These are phyloP conservation scores for Roridomyces roridus DNA, from an alignment of 768 basidiomycete genomes.

Conservation along the genomic window DNA sequence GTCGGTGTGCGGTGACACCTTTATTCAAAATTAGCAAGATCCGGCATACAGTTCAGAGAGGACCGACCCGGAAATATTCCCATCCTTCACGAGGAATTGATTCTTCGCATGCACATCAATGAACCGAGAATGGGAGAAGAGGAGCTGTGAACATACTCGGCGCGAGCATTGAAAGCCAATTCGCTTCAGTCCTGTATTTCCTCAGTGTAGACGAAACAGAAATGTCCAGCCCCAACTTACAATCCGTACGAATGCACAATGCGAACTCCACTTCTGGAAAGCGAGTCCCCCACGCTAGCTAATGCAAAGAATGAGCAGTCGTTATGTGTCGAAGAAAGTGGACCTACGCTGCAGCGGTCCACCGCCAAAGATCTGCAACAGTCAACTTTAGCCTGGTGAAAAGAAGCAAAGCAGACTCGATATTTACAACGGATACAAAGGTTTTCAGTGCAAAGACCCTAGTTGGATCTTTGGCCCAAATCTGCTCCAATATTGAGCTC, in stretches of 20 bases:
- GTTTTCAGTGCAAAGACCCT: background rate
- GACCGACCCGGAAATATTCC: no score
- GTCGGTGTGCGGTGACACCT: constrained; percentile 3
- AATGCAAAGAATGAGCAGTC: constrained; percentile 23
- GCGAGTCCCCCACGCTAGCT: constrained; percentile 34
- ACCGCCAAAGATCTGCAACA: background rate
- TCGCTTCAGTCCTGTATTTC: background rate
- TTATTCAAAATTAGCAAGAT: no score
- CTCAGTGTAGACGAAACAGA: no score
- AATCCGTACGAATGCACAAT: constrained; percentile 18
- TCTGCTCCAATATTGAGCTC: background rate
- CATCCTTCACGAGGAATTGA: background rate
- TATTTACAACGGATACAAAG: no score
- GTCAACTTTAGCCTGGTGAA: no score
- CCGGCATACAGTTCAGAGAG: no score
- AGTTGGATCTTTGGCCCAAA: background rate
- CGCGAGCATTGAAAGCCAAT: background rate
- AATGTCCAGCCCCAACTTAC: no score
- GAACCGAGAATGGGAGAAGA: background rate
- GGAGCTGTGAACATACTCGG: background rate
- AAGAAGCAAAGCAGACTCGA: no score
- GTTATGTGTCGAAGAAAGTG: background rate
- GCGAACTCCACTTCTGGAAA: constrained; percentile 36
- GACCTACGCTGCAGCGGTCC: constrained; percentile 3
- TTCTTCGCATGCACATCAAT: background rate